These are phyloP conservation scores for Colletotrichum sp. DNA, from an alignment of 2,329 filamentous ascomycete genomes.

Conservation along the genomic window DNA sequence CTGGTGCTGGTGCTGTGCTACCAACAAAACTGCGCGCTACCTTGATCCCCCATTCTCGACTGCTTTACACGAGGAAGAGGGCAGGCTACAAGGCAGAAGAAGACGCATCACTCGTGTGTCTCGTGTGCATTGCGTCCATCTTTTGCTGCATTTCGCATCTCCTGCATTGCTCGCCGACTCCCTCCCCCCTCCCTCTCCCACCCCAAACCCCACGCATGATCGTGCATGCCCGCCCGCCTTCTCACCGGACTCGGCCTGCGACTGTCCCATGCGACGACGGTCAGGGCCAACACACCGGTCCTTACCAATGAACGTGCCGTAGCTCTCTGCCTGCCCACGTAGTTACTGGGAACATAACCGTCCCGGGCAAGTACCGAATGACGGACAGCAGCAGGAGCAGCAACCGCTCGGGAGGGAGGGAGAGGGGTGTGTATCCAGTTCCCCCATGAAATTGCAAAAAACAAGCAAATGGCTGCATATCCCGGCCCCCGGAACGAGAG, in stretches of 20 bases:
- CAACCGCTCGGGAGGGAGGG: background rate
- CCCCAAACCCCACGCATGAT: background rate
- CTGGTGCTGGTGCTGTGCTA: background rate
- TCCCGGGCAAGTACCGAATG: background rate
- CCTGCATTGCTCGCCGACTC: background rate
- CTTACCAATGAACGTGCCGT: background rate
- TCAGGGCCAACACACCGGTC: background rate
- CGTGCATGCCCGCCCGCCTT: background rate
- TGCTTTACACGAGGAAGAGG: background rate
- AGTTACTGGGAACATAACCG: background rate
- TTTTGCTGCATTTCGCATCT: background rate
- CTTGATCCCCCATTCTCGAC: background rate
- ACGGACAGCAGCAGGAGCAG: background rate
- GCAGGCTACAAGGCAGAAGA: background rate
- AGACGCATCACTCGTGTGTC: background rate
- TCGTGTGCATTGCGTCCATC: background rate
- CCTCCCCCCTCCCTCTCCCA: background rate
- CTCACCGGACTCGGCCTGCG: background rate
- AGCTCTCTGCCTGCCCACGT: background rate
- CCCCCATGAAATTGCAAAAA: background rate
- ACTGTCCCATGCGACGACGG: background rate
- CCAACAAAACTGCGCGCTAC: background rate
- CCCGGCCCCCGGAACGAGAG: background rate
- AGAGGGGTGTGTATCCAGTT: background rate
- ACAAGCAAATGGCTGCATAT: background rate